Conservation (phyloP, 306 rosid species). For the Corylus avellana region DNA sequence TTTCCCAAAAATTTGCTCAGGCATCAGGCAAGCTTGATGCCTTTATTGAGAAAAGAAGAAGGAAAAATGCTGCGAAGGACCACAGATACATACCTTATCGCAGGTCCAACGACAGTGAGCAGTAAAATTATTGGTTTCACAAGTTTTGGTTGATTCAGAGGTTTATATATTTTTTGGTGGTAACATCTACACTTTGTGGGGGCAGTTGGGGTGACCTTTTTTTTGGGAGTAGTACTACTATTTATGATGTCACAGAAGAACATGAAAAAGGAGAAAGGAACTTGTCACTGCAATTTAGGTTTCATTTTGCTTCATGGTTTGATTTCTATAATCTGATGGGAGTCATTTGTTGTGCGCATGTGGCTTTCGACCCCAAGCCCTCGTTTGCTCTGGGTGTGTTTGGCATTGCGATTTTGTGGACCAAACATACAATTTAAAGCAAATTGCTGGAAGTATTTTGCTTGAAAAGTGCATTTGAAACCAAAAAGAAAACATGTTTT, state of each 20-base stretch:
- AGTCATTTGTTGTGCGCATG: no score
- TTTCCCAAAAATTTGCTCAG: slow-evolving; percentile 27
- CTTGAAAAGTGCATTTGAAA: no score
- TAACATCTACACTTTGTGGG: not conserved
- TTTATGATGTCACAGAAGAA: not conserved
- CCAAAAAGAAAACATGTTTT: no score
- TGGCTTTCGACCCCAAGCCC: no score
- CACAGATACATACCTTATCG: slow-evolving; percentile 76
- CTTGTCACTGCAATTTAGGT: not conserved
- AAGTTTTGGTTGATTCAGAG: not conserved
- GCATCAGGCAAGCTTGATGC: slow-evolving; percentile 72
- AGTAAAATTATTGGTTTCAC: not conserved
- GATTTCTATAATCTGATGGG: no score
- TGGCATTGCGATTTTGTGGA: no score
- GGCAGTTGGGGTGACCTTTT: not conserved
- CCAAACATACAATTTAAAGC: no score
- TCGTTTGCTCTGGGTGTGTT: no score
- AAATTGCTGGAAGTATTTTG: no score
- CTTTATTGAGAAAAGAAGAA: slow-evolving; percentile 69
- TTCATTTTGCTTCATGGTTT: no score
- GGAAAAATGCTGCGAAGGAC: slow-evolving; percentile 85
- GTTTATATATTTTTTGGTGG: not conserved
- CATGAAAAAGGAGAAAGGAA: not conserved
- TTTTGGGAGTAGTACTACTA: not conserved
- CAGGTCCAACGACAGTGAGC: slow-evolving; percentile 34